Base-by-base conservation (phyloP, 441 rosid species). In the Jatropha podagrica region DNA sequence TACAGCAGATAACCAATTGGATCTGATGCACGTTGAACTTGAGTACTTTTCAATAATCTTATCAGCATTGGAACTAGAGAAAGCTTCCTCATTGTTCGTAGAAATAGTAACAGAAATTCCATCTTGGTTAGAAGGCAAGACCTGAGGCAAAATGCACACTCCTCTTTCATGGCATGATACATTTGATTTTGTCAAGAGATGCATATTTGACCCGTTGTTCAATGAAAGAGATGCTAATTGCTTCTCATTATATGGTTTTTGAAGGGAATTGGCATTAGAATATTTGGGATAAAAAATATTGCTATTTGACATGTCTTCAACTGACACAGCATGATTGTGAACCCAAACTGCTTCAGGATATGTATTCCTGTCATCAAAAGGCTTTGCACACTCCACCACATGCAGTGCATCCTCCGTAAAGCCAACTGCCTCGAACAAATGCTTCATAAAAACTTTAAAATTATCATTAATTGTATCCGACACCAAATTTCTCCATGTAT, bases 401-500 rank as follows among this genome's bases (percentile, higher is more conserved):
- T 59, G 75, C 75, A 65, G 56, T 11, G 40, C 54, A 64, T 72
- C 85, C 60, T 75, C 65, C 14, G 77, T 63, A 75, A 76, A 74
- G 52, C 62, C 84, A 54, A 49, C 61, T 38, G 69, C 81, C 27
- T 32, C 37, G 26, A 80, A 72, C 75, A 85, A 54, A 72, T 79
- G 78, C 71, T 78, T 65, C 40, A 82, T 49, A 15, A 79, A 61
- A 75, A 89, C 56, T 79, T 69, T 70, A 44, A 83, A 69, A 68
- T 86, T 85, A 52, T 89, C 89, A 72, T 42, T 63, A 66, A 91
- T 79, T 79, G 84, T 86, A 69, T 85, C 89, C 56, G 60, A 60
- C 59, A 90, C 80, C 80, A 91, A 78, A 71, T 76, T 76, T 80
- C 77, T 78, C 96, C 96, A 94, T 60, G 85, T 65, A 69, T 76